Percentiles rank a stretch among this genome's conserved stretches.
phyloP scores from a whole-genome alignment of 2,329 filamentous ascomycete genomes.

The Calonectria naviculata region DNA sequence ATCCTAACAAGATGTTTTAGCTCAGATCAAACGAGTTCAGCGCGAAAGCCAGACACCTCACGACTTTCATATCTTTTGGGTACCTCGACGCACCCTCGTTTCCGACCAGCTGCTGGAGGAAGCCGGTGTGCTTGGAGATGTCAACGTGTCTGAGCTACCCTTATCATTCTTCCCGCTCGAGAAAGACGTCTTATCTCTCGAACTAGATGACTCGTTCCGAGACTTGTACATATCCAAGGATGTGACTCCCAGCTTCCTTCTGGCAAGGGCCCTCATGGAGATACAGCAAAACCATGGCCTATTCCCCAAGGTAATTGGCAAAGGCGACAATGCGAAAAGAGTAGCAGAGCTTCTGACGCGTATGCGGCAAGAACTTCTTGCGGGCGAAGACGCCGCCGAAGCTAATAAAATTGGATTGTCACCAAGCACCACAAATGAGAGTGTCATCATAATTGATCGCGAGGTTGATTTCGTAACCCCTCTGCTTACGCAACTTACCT shows the following conservation, averaged over 20 bases:
- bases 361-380: constrained; percentile 90
- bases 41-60: constrained; percentile 90
- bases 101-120: constrained; percentile 94
- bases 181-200: constrained; percentile 89
- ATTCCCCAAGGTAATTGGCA: constrained; percentile 94
- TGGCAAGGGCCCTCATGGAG: constrained; percentile 93
- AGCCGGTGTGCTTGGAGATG: constrained; percentile 91
- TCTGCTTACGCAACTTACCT: constrained; percentile 93
- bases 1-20: constrained; percentile 61
- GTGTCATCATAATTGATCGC: constrained; percentile 92
- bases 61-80: constrained; percentile 98
- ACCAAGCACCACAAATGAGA: constrained; percentile 90
- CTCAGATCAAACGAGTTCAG: constrained; percentile 90
- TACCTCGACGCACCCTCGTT: constrained; percentile 89
- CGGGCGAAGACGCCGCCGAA: constrained; percentile 79
- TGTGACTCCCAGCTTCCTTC: constrained; percentile 87
- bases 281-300: constrained; percentile 92
- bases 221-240: constrained; percentile 93
- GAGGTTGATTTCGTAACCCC: constrained; percentile 95
- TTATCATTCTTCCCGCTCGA: constrained; percentile 93
- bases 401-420: constrained; percentile 74
- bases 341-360: constrained; percentile 88
- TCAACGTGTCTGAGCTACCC: constrained; percentile 87
- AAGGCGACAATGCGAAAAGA: constrained; percentile 92
- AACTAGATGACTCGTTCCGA: constrained; percentile 86